Evolutionary conservation across 352 stramenopile species (phyloP).

Genomic region (Elongisporangium undulatum): DNA sequence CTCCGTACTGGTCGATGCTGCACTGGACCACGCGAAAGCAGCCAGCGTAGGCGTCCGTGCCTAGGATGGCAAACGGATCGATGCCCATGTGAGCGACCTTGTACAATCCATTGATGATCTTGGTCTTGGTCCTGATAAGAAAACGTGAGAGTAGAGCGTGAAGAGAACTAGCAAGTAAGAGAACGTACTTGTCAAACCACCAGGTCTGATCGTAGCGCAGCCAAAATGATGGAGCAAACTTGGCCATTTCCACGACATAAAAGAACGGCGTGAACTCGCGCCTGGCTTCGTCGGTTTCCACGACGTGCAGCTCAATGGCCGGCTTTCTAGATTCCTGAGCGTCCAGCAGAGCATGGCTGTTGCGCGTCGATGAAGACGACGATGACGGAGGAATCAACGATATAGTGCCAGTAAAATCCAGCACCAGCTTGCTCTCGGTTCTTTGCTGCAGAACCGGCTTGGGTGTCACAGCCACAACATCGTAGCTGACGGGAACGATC

Average conservation of each 20-base stretch:
- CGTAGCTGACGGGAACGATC: not conserved
- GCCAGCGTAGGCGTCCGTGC: conserved; percentile 47
- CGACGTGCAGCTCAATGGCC: conserved; percentile 9
- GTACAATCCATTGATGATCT: conserved; percentile 61
- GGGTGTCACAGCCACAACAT: not conserved
- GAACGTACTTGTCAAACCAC: conserved; percentile 73
- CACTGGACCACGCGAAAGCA: conserved; percentile 53
- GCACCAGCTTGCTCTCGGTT: not conserved
- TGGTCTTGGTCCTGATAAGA: conserved; percentile 39
- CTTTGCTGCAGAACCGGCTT: not conserved
- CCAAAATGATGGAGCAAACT: conserved; percentile 71
- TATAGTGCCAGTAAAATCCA: not conserved
- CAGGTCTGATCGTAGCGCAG: conserved; percentile 67
- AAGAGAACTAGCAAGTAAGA: not conserved
- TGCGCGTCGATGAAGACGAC: not conserved
- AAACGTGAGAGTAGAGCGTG: not conserved
- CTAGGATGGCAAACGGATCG: conserved; percentile 30
- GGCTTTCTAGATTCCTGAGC: not conserved
- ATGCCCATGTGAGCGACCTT: conserved; percentile 42
- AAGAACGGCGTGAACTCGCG: conserved; percentile 44
- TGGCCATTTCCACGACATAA: conserved; percentile 59
- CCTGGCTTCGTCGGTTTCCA: conserved; percentile 25
- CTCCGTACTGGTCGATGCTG: conserved; percentile 42
- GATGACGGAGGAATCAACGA: not conserved
- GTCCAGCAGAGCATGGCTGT: not conserved